These are phyloP conservation scores for Setaria italica DNA, from an alignment of 202 grass and related monocot genomes.

Conservation along the genomic window DNA sequence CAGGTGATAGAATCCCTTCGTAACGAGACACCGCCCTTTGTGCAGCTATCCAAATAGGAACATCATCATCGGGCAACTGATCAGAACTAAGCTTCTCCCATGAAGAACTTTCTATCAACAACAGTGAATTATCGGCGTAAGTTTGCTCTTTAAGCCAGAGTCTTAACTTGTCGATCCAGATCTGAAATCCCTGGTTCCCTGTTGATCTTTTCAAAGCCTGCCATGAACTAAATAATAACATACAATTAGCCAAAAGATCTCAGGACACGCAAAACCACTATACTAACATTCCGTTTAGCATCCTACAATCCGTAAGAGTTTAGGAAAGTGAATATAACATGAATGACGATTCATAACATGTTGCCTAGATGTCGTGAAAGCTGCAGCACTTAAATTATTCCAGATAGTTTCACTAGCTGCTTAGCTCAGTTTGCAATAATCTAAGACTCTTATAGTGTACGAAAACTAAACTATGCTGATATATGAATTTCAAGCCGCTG, in stretches of 20 bases:
- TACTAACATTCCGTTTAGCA: neutral
- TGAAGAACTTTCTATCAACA: slow-evolving; percentile 55
- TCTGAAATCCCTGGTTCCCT: slow-evolving; percentile 68
- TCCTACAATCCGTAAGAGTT: neutral
- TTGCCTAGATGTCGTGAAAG: neutral
- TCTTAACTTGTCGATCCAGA: slow-evolving; percentile 82
- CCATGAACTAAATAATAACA: slow-evolving; percentile 63
- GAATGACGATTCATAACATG: neutral
- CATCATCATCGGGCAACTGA: slow-evolving; percentile 61
- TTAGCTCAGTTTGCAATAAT: neutral
- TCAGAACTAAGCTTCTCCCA: slow-evolving; percentile 46
- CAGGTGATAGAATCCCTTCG: slow-evolving; percentile 85
- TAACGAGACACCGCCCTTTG: slow-evolving; percentile 86
- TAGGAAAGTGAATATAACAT: neutral
- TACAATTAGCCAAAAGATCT: slow-evolving; percentile 52
- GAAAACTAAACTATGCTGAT: neutral
- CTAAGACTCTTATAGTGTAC: neutral
- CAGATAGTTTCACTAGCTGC: neutral
- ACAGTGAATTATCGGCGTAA: slow-evolving; percentile 59
- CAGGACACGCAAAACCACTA: neutral
- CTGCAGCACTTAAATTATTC: slow-evolving; percentile 1
- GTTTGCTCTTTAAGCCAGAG: slow-evolving; percentile 86
- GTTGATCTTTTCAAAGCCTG: slow-evolving; percentile 86
- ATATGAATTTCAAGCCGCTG: neutral
- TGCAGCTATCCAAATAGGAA: slow-evolving; percentile 96